Evolutionary conservation across 768 basidiomycete genomes (phyloP).

Genomic region (Tricholomella constricta): DNA sequence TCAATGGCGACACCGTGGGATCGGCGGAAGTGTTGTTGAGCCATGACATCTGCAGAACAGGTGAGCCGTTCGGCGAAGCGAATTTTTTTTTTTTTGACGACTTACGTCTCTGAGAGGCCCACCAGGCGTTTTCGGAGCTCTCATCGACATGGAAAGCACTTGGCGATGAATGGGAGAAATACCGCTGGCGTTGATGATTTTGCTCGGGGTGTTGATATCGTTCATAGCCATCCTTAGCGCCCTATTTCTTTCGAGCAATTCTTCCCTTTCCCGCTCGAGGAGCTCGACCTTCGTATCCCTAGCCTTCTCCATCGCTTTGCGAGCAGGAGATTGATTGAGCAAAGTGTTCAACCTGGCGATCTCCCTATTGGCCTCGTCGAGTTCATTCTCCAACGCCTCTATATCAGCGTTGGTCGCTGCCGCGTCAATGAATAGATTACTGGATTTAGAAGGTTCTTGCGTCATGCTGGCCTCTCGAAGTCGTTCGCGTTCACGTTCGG

Average conservation of each 20-base stretch:
- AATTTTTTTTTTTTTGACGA: slow-evolving; percentile 1
- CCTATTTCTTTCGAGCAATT: slow-evolving; percentile 70
- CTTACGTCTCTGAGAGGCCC: slow-evolving; percentile 76
- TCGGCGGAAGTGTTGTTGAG: slow-evolving; percentile 62
- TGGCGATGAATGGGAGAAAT: slow-evolving; percentile 82
- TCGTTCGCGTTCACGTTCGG: slow-evolving; percentile 61
- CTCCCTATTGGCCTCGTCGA: slow-evolving; percentile 76
- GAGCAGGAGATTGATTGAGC: slow-evolving; percentile 71
- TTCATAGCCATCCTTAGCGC: slow-evolving; percentile 53
- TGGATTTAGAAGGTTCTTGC: slow-evolving; percentile 21
- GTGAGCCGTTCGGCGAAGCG: no score
- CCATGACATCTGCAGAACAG: slow-evolving; percentile 65
- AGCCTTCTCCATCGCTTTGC: slow-evolving; percentile 76
- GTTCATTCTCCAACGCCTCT: slow-evolving; percentile 70
- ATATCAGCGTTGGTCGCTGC: slow-evolving; percentile 55
- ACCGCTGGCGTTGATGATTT: slow-evolving; percentile 51
- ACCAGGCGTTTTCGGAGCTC: slow-evolving; percentile 76
- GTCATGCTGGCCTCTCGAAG: slow-evolving; percentile 39
- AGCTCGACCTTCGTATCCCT: slow-evolving; percentile 76
- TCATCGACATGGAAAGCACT: slow-evolving; percentile 65
- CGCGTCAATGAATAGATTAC: slow-evolving; percentile 27
- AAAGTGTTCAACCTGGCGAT: slow-evolving; percentile 69
- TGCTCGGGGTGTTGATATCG: slow-evolving; percentile 60
- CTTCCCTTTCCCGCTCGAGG: slow-evolving; percentile 76
- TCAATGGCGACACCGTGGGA: slow-evolving; percentile 57